Conservation (phyloP, 345 rosid genomes). For the Garcia nutans region DNA sequence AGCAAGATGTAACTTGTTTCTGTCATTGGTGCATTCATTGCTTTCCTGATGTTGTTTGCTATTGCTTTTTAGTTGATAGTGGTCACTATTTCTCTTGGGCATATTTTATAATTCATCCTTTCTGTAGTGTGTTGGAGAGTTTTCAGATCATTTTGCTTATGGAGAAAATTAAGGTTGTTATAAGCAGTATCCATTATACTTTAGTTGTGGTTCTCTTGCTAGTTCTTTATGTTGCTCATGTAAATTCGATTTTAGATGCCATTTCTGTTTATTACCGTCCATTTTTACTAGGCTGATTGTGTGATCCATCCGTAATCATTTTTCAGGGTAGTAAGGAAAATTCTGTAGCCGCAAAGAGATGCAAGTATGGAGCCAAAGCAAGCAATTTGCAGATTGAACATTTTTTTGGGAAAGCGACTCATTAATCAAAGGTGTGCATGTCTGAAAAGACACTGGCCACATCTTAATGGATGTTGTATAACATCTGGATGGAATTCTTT, state of each 20-base stretch:
- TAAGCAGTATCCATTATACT: background rate
- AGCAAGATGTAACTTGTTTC: background rate
- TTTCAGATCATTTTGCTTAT: background rate
- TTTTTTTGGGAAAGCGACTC: slow-evolving; percentile 62
- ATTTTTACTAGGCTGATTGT: background rate
- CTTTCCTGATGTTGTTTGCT: background rate
- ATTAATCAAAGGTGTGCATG: slow-evolving; percentile 26
- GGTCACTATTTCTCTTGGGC: background rate
- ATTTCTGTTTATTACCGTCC: background rate
- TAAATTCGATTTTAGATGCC: background rate
- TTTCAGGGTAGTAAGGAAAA: slow-evolving; percentile 52
- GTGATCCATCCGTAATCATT: background rate
- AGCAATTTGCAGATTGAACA: slow-evolving; percentile 64
- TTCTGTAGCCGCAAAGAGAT: slow-evolving; percentile 53
- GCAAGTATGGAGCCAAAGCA: slow-evolving; percentile 49
- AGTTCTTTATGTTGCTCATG: background rate
- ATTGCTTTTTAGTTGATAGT: background rate
- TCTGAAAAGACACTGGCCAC: background rate
- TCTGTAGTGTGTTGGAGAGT: background rate
- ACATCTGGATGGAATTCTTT: background rate
- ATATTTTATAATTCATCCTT: background rate
- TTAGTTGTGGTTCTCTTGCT: background rate
- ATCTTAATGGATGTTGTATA: background rate
- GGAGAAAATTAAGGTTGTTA: background rate
- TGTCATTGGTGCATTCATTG: background rate